Evolutionary conservation across 805 yeast species (phyloP), one percentile per base, ranked within the genome.

Genomic region (Ogataea angusta): DNA sequence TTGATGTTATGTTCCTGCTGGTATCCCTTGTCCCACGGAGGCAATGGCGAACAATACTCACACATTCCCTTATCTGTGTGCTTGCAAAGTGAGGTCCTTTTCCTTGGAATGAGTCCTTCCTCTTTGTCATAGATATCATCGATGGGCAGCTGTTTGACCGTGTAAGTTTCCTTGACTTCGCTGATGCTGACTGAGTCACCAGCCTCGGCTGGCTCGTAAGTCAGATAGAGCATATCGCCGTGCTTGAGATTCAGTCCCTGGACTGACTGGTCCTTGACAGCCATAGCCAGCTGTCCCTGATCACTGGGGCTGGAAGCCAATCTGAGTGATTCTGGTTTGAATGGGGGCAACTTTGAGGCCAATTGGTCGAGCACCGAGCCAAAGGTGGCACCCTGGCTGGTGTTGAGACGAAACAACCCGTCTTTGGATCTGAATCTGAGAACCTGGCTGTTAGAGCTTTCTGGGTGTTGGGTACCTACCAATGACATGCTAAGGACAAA

Each of bases 41-140:
- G 96, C 38, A 93, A 66, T 0, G 98, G 96, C 24, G 95, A 80
- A 61, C 98, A 93, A 59, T 89, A 88, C 57, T 93, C 99, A 63
- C 99, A 93, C 98, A 93, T 93, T 2, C 98, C 99, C 53, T 82
- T 83, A 27, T 82, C 91, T 3, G 91, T 85, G 60, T 93, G 99
- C 45, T 82, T 76, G 63, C 99, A 91, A 46, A 89, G 67, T 2
- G 61, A 53, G 1, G 87, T 76, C 47, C 69, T 72, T 26, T 68
- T 63, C 24, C 99, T 73, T 21, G 72, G 63, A 41, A 93, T 87
- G 40, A 84, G 67, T 0, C 99, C 99, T 31, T 76, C 74, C 40
- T 76, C 72, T 21, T 68, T 69, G 36, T 83, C 90, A 24, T 90
- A 68, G 9, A 57, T 59, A 36, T 75, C 75, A 62, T 93, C 99